Percentiles rank a stretch among this genome's conserved stretches.
Conservation (phyloP, 352 stramenopile genomes). For the Saprolegnia diclina region DNA sequence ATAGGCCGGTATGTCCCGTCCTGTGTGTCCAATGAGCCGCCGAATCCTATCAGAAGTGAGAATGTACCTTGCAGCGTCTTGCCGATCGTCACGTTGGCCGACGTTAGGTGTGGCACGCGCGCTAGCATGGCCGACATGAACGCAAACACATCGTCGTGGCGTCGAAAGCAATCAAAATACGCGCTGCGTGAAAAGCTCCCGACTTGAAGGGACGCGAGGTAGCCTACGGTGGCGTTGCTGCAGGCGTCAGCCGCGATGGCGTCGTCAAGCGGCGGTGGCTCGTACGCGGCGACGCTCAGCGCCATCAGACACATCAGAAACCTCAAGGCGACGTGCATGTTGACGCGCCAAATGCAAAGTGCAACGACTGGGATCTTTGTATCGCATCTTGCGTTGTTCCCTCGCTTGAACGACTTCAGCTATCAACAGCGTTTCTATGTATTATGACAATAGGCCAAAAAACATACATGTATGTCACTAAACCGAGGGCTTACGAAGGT, state of each 20-base stretch:
- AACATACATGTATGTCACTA: too few species aligned
- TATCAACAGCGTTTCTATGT: too few species aligned
- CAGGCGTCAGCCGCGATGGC: conserved; percentile 31
- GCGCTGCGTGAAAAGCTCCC: conserved; percentile 29
- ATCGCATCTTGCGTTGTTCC: too few species aligned
- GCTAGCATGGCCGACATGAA: conserved; percentile 51
- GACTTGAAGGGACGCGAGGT: conserved; percentile 34
- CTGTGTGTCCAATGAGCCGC: conserved; percentile 27
- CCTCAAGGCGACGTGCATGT: too few species aligned
- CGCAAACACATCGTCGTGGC: conserved; percentile 48
- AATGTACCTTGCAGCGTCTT: conserved; percentile 36
- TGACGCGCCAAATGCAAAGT: too few species aligned
- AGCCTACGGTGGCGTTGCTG: conserved; percentile 42
- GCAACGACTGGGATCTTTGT: too few species aligned
- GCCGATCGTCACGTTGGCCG: conserved; percentile 45
- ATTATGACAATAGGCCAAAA: too few species aligned
- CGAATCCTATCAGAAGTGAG: too few species aligned
- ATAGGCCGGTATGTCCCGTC: conserved; percentile 50
- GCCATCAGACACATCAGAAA: too few species aligned
- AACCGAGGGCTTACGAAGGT: too few species aligned
- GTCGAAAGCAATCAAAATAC: conserved; percentile 73
- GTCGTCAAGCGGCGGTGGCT: background rate
- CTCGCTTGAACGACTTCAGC: too few species aligned
- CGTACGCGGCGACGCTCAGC: too few species aligned
- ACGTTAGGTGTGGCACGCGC: conserved; percentile 43